A percentile compares a stretch with the other conserved stretches of the same genome.
phyloP scores from a whole-genome alignment of 148 eudicot species.

The Cornus kousa region DNA sequence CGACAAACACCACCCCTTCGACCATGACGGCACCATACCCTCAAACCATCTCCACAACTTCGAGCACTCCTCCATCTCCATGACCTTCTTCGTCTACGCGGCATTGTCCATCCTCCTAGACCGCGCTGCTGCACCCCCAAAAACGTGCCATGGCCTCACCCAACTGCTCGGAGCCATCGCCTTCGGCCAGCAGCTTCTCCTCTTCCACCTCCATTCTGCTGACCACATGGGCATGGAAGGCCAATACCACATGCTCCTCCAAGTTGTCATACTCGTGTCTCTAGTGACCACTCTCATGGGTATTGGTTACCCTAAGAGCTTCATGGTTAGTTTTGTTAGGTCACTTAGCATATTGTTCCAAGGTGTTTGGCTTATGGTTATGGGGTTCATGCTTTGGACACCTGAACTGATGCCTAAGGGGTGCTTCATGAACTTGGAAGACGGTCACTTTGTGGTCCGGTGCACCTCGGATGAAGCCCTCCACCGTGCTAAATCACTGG shows the following conservation, averaged over 20 bases:
- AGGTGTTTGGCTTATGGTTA: conserved; percentile 76
- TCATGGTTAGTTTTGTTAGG: conserved; percentile 47
- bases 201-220: conserved; percentile 81
- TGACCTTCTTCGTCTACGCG: conserved; percentile 62
- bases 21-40: conserved; percentile 75
- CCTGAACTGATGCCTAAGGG: conserved; percentile 63
- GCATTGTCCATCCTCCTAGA: conserved; percentile 52
- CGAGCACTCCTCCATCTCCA: conserved; percentile 68
- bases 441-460: conserved; percentile 61
- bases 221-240: conserved; percentile 93
- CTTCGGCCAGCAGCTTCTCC: conserved; percentile 61
- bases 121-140: conserved; percentile 13
- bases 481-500: conserved; percentile 70
- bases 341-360: conserved; percentile 63
- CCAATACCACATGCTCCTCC: conserved; percentile 81
- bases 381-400: conserved; percentile 82
- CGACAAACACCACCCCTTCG: conserved; percentile 64
- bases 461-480: conserved; percentile 51
- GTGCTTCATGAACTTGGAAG: conserved; percentile 59
- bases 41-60: conserved; percentile 86
- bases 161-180: conserved; percentile 50
- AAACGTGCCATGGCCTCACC: conserved; percentile 32
- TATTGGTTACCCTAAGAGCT: conserved; percentile 41
- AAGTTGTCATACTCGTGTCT: conserved; percentile 42
- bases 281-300: conserved; percentile 55